Evolutionary conservation across 202 grass and related monocot genomes (phyloP).

Genomic region (Zoysia matrella): DNA sequence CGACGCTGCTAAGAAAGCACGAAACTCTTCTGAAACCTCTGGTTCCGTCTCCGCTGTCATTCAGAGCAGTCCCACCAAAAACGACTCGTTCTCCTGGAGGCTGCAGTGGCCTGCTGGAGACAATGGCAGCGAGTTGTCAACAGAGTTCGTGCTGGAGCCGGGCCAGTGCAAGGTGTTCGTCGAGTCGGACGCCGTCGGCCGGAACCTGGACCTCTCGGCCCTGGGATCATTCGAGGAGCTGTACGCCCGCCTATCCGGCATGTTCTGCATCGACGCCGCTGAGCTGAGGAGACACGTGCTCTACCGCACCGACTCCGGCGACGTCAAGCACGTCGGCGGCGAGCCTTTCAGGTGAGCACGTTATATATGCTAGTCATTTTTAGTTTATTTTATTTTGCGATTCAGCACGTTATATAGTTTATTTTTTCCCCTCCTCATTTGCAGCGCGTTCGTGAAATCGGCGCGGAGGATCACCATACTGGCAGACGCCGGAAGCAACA

Average conservation of each 20-base stretch:
- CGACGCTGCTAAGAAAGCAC: constrained; percentile 39
- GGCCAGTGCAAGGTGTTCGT: constrained; percentile 82
- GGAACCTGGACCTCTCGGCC: constrained; percentile 70
- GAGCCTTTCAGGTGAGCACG: constrained; percentile 75
- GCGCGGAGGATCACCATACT: constrained; percentile 81
- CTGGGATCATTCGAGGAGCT: constrained; percentile 78
- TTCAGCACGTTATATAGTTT: too few relatives aligned
- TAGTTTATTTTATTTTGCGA: background rate
- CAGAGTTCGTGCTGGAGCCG: constrained; percentile 40
- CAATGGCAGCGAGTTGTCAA: background rate
- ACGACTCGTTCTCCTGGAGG: constrained; percentile 8
- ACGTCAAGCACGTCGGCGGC: constrained; percentile 65
- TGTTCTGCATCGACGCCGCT: constrained; percentile 61
- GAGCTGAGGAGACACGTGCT: constrained; percentile 62
- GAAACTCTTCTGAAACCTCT: constrained; percentile 45
- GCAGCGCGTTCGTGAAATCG: constrained; percentile 82
- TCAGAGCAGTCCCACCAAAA: constrained; percentile 51
- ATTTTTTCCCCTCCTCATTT: background rate
- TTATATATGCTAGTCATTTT: background rate
- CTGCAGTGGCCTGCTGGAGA: constrained; percentile 15
- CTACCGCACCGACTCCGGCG: constrained; percentile 57
- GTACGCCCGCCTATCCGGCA: constrained; percentile 54
- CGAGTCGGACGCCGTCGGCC: constrained; percentile 78
- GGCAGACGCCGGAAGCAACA: constrained; percentile 68
- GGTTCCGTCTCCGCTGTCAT: constrained; percentile 54